These are phyloP conservation scores for Alternaria triticina DNA, from an alignment of 2,329 filamentous ascomycete genomes.

Conservation along the genomic window DNA sequence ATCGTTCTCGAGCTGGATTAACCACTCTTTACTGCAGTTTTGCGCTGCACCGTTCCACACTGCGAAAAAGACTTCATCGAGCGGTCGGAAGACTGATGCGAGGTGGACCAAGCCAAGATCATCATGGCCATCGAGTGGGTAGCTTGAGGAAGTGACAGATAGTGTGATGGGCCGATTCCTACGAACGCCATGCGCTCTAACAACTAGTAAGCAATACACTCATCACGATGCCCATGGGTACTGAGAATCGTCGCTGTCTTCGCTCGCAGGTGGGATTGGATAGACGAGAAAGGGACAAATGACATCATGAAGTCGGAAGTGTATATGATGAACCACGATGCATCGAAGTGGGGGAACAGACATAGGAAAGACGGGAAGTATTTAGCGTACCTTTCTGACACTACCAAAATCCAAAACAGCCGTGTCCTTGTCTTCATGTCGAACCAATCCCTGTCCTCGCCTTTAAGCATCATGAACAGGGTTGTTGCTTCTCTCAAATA, in stretches of 20 bases:
- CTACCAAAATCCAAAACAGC: slow-evolving; percentile 34
- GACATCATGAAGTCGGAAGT: background rate
- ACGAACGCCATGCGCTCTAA: slow-evolving; percentile 72
- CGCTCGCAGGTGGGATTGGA: background rate
- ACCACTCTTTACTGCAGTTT: slow-evolving; percentile 64
- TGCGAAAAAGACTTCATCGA: slow-evolving; percentile 69
- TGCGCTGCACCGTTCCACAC: slow-evolving; percentile 70
- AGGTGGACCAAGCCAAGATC: slow-evolving; percentile 60
- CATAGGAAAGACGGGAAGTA: background rate
- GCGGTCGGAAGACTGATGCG: slow-evolving; percentile 68
- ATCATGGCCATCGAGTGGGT: slow-evolving; percentile 65
- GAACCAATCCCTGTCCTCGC: slow-evolving; percentile 18
- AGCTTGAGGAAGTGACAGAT: slow-evolving; percentile 71
- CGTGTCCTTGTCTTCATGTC: slow-evolving; percentile 13
- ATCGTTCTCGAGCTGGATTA: slow-evolving; percentile 67
- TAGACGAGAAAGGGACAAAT: background rate
- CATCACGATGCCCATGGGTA: background rate
- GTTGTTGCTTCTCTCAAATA: slow-evolving; percentile 79
- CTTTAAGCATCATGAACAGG: slow-evolving; percentile 51
- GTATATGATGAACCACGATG: background rate
- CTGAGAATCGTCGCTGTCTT: background rate
- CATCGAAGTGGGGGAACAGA: background rate
- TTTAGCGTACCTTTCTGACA: slow-evolving; percentile 31
- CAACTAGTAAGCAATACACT: background rate
- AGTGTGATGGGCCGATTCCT: slow-evolving; percentile 73